These are phyloP conservation scores for Aspergillus sp. DNA, from an alignment of 2,329 filamentous ascomycete species.

Conservation along the genomic window DNA sequence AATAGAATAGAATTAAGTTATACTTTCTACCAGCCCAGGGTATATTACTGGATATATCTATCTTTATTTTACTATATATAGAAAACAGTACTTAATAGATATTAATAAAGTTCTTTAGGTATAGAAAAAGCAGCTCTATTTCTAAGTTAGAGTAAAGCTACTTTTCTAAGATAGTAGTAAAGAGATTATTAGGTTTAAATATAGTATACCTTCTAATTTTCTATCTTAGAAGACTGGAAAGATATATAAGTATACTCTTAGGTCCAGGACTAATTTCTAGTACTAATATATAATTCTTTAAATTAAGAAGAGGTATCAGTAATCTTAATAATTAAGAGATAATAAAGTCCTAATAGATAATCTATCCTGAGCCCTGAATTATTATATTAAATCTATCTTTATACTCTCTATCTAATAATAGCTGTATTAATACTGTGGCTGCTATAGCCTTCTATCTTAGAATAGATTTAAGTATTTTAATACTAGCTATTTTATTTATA, in stretches of 20 bases:
- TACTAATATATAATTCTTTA: constrained; percentile 46
- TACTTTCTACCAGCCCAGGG: constrained; percentile 41
- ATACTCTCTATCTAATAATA: constrained; percentile 46
- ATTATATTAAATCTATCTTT: constrained; percentile 50
- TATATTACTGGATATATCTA: constrained; percentile 1
- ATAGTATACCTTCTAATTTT: constrained; percentile 54
- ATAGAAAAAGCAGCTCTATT: constrained; percentile 15
- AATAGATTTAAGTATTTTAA: constrained; percentile 40
- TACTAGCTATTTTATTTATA: neutral
- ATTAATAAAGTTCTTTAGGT: constrained; percentile 5
- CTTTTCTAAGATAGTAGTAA: constrained; percentile 46
- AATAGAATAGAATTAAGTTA: constrained; percentile 61
- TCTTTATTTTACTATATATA: constrained; percentile 14
- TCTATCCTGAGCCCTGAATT: constrained; percentile 24
- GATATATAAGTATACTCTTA: constrained; percentile 52
- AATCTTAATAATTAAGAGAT: constrained; percentile 45
- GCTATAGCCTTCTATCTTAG: neutral
- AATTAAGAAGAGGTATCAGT: constrained; percentile 36
- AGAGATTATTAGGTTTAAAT: constrained; percentile 54
- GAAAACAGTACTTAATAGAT: constrained; percentile 10
- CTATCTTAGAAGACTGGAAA: constrained; percentile 44
- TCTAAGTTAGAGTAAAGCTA: constrained; percentile 37
- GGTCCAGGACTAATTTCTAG: constrained; percentile 63
- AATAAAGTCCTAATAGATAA: constrained; percentile 52
- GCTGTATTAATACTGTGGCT: neutral